Conservation (phyloP, 352 stramenopile species). For the Globisporangium recalcitrans region DNA sequence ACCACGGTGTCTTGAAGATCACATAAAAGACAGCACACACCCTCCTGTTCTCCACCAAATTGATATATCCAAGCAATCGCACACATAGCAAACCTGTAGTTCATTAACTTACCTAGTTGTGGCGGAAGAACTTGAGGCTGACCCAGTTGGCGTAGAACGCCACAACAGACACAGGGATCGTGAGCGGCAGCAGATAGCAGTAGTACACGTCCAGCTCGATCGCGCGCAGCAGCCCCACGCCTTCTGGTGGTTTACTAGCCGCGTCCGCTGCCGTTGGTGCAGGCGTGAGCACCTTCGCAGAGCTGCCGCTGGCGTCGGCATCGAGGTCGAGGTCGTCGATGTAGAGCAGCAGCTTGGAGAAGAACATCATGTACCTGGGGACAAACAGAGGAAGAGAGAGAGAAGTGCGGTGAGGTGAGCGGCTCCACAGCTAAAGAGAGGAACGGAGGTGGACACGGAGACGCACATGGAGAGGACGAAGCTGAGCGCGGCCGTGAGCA, state of each 20-base stretch:
- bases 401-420: neutral
- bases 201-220: conserved; percentile 74
- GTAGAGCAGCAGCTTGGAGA: conserved; percentile 50
- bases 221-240: conserved; percentile 26
- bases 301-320: too few species aligned
- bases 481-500: conserved; percentile 34
- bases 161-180: conserved; percentile 70
- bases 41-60: neutral
- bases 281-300: conserved; percentile 4
- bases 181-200: conserved; percentile 72
- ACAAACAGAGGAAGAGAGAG: neutral
- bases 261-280: neutral
- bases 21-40: neutral
- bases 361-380: conserved; percentile 65
- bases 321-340: conserved; percentile 13
- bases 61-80: neutral
- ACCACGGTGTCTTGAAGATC: neutral
- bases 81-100: neutral
- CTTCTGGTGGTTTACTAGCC: neutral
- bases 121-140: conserved; percentile 83
- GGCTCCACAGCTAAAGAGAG: neutral
- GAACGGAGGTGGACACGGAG: neutral
- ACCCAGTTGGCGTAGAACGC: conserved; percentile 81
- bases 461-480: conserved; percentile 67
- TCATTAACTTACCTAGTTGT: conserved; percentile 36